Percentiles rank a stretch among this genome's conserved stretches.
Conservation (phyloP, 2,329 filamentous ascomycete genomes). For the Aspergillus sp. region DNA sequence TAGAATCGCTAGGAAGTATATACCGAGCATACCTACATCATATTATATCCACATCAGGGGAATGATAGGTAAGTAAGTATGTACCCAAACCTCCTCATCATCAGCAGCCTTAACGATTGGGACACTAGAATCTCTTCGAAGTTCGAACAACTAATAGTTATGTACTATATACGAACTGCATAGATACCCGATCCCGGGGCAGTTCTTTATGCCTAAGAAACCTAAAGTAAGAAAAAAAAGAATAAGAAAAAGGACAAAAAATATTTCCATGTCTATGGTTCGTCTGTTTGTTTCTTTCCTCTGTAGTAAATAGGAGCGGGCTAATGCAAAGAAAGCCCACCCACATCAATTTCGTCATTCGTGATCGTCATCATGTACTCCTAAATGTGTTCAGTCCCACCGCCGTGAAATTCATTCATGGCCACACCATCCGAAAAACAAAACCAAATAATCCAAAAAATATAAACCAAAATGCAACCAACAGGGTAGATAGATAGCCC, state of each 20-base stretch:
- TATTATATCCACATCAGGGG: too few species aligned
- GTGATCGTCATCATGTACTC: conserved; percentile 7
- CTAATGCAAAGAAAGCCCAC: too few species aligned
- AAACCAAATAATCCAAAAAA: background rate
- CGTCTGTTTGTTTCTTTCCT: background rate
- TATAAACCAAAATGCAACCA: background rate
- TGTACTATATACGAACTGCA: background rate
- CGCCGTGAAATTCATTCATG: background rate
- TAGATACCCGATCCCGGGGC: background rate
- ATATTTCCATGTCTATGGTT: background rate
- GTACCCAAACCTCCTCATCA: too few species aligned
- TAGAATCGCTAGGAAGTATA: too few species aligned
- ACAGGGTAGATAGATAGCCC: background rate
- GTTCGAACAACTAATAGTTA: too few species aligned
- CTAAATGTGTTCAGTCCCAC: background rate
- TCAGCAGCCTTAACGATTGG: too few species aligned
- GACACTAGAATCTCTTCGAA: too few species aligned
- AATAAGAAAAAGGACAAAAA: too few species aligned
- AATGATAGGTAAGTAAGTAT: too few species aligned
- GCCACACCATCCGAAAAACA: background rate
- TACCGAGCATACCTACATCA: too few species aligned
- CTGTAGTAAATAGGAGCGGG: background rate
- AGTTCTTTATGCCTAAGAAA: background rate
- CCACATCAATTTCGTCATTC: conserved; percentile 1
- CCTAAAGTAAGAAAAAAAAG: background rate